Evolutionary conservation across 257 asterid species (phyloP).

Genomic region (Jasminum sambac): DNA sequence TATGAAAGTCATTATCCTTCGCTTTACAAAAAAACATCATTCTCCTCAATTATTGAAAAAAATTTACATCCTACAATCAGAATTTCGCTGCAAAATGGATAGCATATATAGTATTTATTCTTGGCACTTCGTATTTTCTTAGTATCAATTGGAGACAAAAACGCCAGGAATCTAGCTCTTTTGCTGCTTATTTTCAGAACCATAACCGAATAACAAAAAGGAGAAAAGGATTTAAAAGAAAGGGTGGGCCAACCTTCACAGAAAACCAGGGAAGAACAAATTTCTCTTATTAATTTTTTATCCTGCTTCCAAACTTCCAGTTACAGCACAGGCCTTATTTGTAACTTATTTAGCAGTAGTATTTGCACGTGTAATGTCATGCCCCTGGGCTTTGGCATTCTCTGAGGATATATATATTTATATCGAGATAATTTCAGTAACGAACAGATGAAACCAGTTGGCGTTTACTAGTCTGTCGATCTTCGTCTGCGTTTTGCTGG

Average conservation of each 20-base stretch:
- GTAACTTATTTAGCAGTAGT: conserved; percentile 59
- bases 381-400: conserved; percentile 59
- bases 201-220: conserved; percentile 35
- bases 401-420: conserved; percentile 35
- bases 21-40: too few relatives aligned
- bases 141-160: conserved; percentile 36
- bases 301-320: conserved; percentile 26
- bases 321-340: conserved; percentile 34
- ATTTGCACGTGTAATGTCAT: conserved; percentile 54
- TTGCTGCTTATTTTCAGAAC: conserved; percentile 34
- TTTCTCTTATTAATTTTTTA: conserved; percentile 21
- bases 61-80: too few relatives aligned
- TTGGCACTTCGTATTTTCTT: conserved; percentile 17
- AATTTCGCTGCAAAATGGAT: not conserved
- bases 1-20: too few relatives aligned
- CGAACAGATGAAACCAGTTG: conserved; percentile 28
- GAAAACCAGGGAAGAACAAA: conserved; percentile 45
- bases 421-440: conserved; percentile 32
- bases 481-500: conserved; percentile 5
- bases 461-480: not conserved
- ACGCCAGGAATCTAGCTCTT: conserved; percentile 43
- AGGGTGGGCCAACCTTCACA: conserved; percentile 39
- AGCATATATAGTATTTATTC: conserved; percentile 8
- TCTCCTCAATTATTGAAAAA: too few relatives aligned
- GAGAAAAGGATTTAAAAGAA: conserved; percentile 18